These are phyloP conservation scores for Cryphonectria radicalis DNA, from an alignment of 2,329 filamentous ascomycete genomes.

Conservation along the genomic window DNA sequence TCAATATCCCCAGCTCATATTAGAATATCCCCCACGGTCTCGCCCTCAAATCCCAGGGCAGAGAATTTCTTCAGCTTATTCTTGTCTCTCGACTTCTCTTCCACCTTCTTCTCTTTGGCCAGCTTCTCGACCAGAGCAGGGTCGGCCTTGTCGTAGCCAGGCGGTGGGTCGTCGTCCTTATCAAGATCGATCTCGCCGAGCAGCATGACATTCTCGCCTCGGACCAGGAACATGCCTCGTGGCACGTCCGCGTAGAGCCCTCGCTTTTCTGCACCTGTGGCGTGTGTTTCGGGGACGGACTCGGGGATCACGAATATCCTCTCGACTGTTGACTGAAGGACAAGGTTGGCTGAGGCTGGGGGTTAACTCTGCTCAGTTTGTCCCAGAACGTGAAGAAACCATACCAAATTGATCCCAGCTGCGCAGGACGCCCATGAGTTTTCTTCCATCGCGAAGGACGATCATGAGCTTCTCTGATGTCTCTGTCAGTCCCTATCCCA, in stretches of 20 bases:
- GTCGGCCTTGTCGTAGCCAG: constrained; percentile 61
- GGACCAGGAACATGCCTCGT: constrained; percentile 86
- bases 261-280: constrained; percentile 40
- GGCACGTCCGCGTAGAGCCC: constrained; percentile 81
- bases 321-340: constrained; percentile 91
- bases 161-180: constrained; percentile 85
- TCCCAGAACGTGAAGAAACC: constrained; percentile 31
- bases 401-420: constrained; percentile 98
- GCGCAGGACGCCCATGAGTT: constrained; percentile 87
- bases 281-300: constrained; percentile 43
- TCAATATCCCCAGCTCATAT: constrained; percentile 50
- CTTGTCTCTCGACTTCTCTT: constrained; percentile 76
- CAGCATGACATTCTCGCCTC: constrained; percentile 95
- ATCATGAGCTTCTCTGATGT: constrained; percentile 88
- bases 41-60: constrained; percentile 84
- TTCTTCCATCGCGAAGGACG: constrained; percentile 88
- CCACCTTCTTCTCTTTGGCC: constrained; percentile 71
- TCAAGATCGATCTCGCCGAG: constrained; percentile 97
- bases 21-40: constrained; percentile 76
- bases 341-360: constrained; percentile 64
- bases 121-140: constrained; percentile 64
- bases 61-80: constrained; percentile 71
- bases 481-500: constrained; percentile 11
- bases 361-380: constrained; percentile 33
- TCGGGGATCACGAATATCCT: constrained; percentile 72